A percentile compares a stretch with the other conserved stretches of the same genome.
phyloP scores from a whole-genome alignment of 352 stramenopile species.

The Phytophthora idaei region DNA sequence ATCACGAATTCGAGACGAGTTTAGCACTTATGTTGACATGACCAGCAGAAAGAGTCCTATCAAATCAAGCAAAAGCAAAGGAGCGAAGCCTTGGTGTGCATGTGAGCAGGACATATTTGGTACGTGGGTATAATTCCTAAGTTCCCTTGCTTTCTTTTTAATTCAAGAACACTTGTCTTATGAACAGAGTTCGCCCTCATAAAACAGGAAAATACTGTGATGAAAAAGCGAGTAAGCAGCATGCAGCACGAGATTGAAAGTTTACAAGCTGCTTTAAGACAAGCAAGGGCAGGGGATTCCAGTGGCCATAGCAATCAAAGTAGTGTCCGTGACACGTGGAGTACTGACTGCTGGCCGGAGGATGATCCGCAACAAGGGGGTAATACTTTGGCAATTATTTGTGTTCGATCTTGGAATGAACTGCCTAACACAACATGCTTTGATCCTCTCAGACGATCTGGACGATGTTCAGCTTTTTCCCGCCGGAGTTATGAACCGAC shows the following conservation, averaged over 20 bases:
- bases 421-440: not conserved
- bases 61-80: slow-evolving; percentile 15
- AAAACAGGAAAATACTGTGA: slow-evolving; percentile 56
- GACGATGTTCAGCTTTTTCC: slow-evolving; percentile 40
- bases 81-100: slow-evolving; percentile 18
- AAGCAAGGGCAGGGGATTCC: slow-evolving; percentile 2
- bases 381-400: slow-evolving; percentile 2
- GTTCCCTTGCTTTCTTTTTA: not conserved
- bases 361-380: slow-evolving; percentile 23
- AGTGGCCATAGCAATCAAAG: slow-evolving; percentile 16
- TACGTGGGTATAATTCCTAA: slow-evolving; percentile 3
- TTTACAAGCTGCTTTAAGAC: slow-evolving; percentile 44
- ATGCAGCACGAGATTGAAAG: slow-evolving; percentile 61
- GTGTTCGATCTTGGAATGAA: not conserved
- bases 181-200: slow-evolving; percentile 49
- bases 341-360: slow-evolving; percentile 16
- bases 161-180: not conserved
- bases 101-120: slow-evolving; percentile 34
- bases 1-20: slow-evolving; percentile 65
- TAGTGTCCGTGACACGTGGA: slow-evolving; percentile 8
- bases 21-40: slow-evolving; percentile 53
- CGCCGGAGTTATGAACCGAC: slow-evolving; percentile 3
- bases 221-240: slow-evolving; percentile 54
- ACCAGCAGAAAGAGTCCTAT: slow-evolving; percentile 30
- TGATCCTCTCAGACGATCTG: slow-evolving; percentile 31